A percentile compares a stretch with the other conserved stretches of the same genome.
Conservation (phyloP, 495 filamentous ascomycete genomes). For the Aspergillus indologenus region DNA sequence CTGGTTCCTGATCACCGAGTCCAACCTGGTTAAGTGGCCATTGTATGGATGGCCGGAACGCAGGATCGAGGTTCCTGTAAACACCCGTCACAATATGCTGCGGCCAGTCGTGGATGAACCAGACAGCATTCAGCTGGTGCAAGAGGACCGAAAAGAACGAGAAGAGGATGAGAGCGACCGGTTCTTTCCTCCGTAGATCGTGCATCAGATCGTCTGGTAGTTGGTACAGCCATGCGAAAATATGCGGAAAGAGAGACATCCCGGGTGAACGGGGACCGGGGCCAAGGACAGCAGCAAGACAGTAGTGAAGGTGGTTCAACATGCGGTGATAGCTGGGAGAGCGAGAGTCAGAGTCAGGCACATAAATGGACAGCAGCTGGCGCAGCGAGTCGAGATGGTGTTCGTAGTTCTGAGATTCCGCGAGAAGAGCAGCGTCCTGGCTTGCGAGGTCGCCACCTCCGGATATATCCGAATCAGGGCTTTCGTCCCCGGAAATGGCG, state of each 20-base stretch:
- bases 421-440: too few relatives aligned
- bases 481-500: neutral
- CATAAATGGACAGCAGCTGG: neutral
- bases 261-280: too few relatives aligned
- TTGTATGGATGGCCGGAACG: constrained; percentile 1
- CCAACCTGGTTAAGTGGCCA: constrained; percentile 5
- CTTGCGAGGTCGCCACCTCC: neutral
- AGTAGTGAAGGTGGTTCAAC: neutral
- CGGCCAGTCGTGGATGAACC: constrained; percentile 15
- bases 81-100: constrained; percentile 13
- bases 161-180: constrained; percentile 10
- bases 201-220: constrained; percentile 6
- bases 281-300: neutral
- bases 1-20: too few relatives aligned
- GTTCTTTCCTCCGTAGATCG: constrained; percentile 8
- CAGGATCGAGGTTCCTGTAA: neutral
- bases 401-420: neutral
- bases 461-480: too few relatives aligned
- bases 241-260: neutral
- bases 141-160: constrained; percentile 13
- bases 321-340: neutral
- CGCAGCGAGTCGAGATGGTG: neutral
- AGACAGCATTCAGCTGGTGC: constrained; percentile 6
- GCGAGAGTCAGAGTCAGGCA: neutral
- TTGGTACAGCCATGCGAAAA: constrained; percentile 12